phyloP scores from a whole-genome alignment of 345 rosid species.

The Sonneratia alba region DNA sequence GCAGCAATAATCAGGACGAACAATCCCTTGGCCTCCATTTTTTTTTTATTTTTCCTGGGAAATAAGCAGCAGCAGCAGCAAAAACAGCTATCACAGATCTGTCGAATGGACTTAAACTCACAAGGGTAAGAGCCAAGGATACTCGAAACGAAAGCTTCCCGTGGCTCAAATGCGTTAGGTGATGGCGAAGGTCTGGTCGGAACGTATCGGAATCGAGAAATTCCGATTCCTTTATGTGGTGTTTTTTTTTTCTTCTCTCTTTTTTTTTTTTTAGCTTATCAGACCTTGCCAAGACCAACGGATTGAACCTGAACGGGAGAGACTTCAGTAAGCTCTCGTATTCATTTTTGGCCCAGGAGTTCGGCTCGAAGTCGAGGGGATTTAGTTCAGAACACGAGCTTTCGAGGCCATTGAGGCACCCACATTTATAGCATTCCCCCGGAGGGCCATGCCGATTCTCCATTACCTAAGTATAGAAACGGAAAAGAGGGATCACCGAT shows the following conservation, averaged over 20 bases:
- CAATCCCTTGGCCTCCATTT: slow-evolving; percentile 9
- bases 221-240: neutral
- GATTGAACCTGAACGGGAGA: neutral
- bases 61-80: neutral
- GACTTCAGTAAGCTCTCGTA: slow-evolving; percentile 1
- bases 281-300: slow-evolving; percentile 9
- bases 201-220: neutral
- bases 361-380: too few relatives aligned
- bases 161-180: slow-evolving; percentile 1
- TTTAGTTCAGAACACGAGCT: too few relatives aligned
- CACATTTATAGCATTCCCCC: too few relatives aligned
- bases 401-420: too few relatives aligned
- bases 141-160: neutral
- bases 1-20: neutral
- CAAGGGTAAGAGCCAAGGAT: neutral
- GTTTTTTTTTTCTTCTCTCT: neutral
- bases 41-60: neutral
- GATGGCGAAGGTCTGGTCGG: slow-evolving; percentile 11
- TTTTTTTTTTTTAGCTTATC: neutral
- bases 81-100: neutral
- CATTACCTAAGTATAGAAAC: too few relatives aligned
- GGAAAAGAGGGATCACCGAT: too few relatives aligned
- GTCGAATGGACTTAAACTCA: neutral
- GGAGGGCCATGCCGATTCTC: too few relatives aligned
- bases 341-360: neutral